Evolutionary conservation across 1,284 basidiomycete genomes (phyloP), one percentile per base, ranked within the genome.

Genomic region (Malassezia japonica): DNA sequence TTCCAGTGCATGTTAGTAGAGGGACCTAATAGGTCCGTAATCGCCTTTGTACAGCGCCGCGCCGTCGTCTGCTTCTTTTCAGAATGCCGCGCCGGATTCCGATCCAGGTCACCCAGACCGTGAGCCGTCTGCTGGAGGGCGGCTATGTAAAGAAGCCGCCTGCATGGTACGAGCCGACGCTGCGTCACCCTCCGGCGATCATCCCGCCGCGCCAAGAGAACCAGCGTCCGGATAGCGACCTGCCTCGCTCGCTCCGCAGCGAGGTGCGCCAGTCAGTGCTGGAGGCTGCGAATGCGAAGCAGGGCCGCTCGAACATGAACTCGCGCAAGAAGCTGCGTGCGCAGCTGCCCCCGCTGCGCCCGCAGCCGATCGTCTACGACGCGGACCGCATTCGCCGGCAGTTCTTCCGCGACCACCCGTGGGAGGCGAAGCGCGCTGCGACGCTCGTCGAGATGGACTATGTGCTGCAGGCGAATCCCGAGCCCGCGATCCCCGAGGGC

Each of bases 351-450:
- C 78, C 80, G 54, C 77, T 79, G 12, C 76, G 76, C 12, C 82
- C 85, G 0, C 64, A 80, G 50, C 79, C 81, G 9, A 80, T 96
- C 53, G 78, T 80, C 42, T 95, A 92, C 73, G 63, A 85, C 25
- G 87, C 91, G 71, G 92, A 98, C 75, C 78, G 80, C 53, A 78
- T 96, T 46, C 82, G 92, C 38, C 78, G 82, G 48, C 87, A 88
- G 73, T 98, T 98, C 79, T 96, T 91, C 77, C 78, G 79, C 46
- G 92, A 98, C 76, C 91, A 95, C 71, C 90, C 92, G 2, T 96
- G 95, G 72, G 91, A 98, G 75, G 84, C 87, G 1, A 85, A 91
- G 73, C 79, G 90, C 34, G 83, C 88, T 2, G 78, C 79, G 13
- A 83, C 80, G 10, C 74, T 98, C 43, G 81, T 86, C 1, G 92